phyloP scores from a whole-genome alignment of 306 rosid species.

The Betula pendula region DNA sequence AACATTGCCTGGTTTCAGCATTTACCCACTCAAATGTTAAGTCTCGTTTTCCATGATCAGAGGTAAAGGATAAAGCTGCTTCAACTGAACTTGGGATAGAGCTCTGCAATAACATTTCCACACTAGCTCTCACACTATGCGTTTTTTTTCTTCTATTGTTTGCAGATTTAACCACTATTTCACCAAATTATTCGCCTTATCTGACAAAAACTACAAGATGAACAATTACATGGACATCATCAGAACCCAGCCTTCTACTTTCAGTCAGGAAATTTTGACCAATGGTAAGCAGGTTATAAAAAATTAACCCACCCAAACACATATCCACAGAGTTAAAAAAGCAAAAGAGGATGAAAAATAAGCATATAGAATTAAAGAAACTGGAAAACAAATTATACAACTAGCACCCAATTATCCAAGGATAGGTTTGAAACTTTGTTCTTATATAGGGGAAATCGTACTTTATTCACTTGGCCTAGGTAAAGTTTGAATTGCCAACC shows the following conservation, averaged over 20 bases:
- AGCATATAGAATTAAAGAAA: neutral
- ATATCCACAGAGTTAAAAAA: neutral
- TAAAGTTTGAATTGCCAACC: neutral
- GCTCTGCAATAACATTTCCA: constrained; percentile 2
- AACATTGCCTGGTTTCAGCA: neutral
- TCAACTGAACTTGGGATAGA: neutral
- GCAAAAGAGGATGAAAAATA: neutral
- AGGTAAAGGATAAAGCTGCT: neutral
- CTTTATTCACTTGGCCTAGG: neutral
- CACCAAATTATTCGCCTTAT: neutral
- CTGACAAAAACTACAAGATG: neutral
- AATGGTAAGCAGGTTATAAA: neutral
- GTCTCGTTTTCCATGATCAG: neutral
- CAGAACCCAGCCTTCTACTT: neutral
- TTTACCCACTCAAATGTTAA: neutral
- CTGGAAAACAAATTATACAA: too few relatives aligned
- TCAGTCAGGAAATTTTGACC: neutral
- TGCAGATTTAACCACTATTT: neutral
- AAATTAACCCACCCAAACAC: neutral
- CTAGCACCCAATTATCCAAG: neutral
- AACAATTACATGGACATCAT: neutral
- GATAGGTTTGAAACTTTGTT: neutral
- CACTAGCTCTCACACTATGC: neutral
- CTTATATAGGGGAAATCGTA: neutral
- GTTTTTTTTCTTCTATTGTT: neutral